A percentile compares a stretch with the other conserved stretches of the same genome.
Conservation (phyloP, 768 basidiomycete genomes). For the Suillus lakei region DNA sequence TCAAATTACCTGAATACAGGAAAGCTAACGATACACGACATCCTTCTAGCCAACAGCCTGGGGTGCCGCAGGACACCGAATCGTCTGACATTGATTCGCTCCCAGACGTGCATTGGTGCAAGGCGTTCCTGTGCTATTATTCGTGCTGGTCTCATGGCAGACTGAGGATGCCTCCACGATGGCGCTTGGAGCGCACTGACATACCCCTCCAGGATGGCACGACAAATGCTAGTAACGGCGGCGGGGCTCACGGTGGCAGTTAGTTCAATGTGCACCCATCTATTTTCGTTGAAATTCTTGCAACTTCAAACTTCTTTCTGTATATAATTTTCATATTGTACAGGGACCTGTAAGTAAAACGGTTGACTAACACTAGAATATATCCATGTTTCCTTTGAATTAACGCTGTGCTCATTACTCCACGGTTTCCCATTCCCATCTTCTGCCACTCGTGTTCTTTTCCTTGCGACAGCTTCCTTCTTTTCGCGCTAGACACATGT, state of each 20-base stretch:
- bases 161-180: neutral
- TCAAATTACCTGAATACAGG: neutral
- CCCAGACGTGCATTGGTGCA: constrained; percentile 4
- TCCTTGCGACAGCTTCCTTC: too few species aligned
- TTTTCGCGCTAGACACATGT: too few species aligned
- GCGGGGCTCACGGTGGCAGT: neutral
- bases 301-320: too few species aligned
- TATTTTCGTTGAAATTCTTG: neutral
- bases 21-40: neutral
- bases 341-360: too few species aligned
- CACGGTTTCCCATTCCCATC: too few species aligned
- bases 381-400: too few species aligned
- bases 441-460: too few species aligned
- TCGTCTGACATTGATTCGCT: neutral
- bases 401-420: too few species aligned
- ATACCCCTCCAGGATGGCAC: neutral
- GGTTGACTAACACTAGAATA: too few species aligned
- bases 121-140: neutral
- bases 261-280: neutral
- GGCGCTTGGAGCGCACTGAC: neutral
- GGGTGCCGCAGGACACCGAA: neutral
- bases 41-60: neutral
- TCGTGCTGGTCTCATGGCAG: neutral
- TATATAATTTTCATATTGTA: too few species aligned
- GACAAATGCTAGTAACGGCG: neutral